These are phyloP conservation scores for Helenozyma baotianmanensis DNA, from an alignment of 805 yeast species.

Conservation along the genomic window DNA sequence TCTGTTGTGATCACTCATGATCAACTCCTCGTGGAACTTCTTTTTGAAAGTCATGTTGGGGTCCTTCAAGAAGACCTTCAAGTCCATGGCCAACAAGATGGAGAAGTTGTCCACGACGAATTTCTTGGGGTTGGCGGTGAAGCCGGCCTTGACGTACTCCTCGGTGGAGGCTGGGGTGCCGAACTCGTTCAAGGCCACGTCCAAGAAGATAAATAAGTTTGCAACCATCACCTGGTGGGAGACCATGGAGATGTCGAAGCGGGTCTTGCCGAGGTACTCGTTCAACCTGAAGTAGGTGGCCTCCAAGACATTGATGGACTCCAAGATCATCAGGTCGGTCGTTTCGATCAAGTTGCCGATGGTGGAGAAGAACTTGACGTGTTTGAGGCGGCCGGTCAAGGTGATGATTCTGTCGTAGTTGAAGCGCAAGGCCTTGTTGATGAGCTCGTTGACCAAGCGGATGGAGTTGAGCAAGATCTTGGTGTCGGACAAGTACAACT, in stretches of 20 bases:
- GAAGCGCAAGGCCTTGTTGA: conserved; percentile 39
- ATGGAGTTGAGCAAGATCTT: conserved; percentile 41
- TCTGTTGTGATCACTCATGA: conserved; percentile 51
- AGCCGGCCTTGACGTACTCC: conserved; percentile 45
- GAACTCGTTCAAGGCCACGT: conserved; percentile 37
- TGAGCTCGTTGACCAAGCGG: conserved; percentile 42
- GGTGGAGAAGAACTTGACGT: conserved; percentile 42
- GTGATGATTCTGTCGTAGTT: conserved; percentile 41
- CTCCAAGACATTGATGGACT: conserved; percentile 28
- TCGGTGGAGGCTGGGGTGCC: conserved; percentile 40
- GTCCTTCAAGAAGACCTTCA: conserved; percentile 50
- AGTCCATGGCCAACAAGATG: conserved; percentile 49
- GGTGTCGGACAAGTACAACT: conserved; percentile 39
- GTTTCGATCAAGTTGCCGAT: conserved; percentile 38
- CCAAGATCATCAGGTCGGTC: conserved; percentile 29
- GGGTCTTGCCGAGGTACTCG: conserved; percentile 28
- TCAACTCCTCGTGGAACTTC: conserved; percentile 56
- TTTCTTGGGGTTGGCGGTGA: conserved; percentile 39
- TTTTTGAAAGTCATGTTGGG: conserved; percentile 60
- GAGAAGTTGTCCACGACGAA: conserved; percentile 43
- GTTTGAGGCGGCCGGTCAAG: conserved; percentile 43
- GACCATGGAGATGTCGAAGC: conserved; percentile 34
- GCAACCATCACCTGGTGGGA: conserved; percentile 39
- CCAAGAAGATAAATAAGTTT: conserved; percentile 36
- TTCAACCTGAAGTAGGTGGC: conserved; percentile 32